These are phyloP conservation scores for Hymenoscyphus fructigenus DNA, from an alignment of 2,329 filamentous ascomycete genomes.

Conservation along the genomic window DNA sequence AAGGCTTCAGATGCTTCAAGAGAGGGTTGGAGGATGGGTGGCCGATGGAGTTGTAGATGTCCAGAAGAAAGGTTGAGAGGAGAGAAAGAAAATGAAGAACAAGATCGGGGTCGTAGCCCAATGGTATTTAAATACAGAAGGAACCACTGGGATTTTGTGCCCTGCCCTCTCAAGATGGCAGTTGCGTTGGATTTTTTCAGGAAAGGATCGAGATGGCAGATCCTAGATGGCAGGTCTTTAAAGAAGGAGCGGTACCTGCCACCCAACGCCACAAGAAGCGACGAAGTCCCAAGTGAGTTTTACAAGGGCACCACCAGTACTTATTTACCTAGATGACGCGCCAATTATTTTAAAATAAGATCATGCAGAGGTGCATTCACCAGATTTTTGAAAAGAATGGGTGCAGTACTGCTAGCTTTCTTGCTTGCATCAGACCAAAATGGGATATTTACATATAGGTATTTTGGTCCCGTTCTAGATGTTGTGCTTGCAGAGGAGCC, in stretches of 20 bases:
- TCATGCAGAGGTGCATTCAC: too few relatives aligned
- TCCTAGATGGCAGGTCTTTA: neutral
- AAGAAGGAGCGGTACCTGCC: neutral
- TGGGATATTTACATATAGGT: too few relatives aligned
- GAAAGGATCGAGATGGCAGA: neutral
- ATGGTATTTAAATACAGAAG: slow-evolving; percentile 33
- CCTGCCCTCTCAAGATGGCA: slow-evolving; percentile 14
- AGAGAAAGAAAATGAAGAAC: slow-evolving; percentile 28
- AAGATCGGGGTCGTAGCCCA: slow-evolving; percentile 37
- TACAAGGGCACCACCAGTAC: too few relatives aligned
- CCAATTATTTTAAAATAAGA: too few relatives aligned
- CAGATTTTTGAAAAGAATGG: too few relatives aligned
- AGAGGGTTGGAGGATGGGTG: slow-evolving; percentile 25
- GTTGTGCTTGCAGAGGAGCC: neutral
- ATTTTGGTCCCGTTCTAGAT: neutral
- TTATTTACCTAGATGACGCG: too few relatives aligned
- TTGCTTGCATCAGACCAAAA: too few relatives aligned
- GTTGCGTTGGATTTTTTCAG: neutral
- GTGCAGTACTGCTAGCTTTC: neutral
- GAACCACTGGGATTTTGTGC: slow-evolving; percentile 19
- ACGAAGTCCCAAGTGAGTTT: neutral
- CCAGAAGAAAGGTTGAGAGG: slow-evolving; percentile 22
- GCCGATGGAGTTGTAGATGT: slow-evolving; percentile 28
- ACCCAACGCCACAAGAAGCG: neutral
- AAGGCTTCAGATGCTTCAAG: slow-evolving; percentile 18